Base-by-base conservation (phyloP, 2,329 filamentous ascomycete species). In the Bimuria novae-zelandiae region DNA sequence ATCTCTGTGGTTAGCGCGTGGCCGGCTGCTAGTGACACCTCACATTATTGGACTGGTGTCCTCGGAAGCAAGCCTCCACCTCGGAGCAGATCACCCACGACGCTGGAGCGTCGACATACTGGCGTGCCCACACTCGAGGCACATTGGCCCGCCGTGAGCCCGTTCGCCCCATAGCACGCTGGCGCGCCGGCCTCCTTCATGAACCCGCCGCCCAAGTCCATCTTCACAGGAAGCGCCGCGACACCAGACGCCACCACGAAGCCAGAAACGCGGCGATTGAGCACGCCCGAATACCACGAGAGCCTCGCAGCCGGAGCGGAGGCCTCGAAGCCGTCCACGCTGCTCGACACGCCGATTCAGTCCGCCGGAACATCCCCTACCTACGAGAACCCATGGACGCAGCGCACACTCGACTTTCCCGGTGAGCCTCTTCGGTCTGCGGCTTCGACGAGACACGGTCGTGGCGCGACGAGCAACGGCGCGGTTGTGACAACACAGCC, bases 161-260 rank as follows among this genome's bases (percentile, higher is more conserved):
- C 30, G 22, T 46, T 48, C 43, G 41, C 41, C 32, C 19, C 40
- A n/a, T 10, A 35, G 11, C 11, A n/a, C 12, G n/a, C n/a, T n/a
- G n/a, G n/a, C n/a, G n/a, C n/a, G n/a, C n/a, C n/a, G n/a, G 21
- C 37, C 53, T 25, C 41, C 55, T 61, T 53, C 54, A 71, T 71
- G 68, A 64, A 64, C 57, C 57, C 59, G 40, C 61, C 64, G 41
- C 59, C 63, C 46, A 62, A 53, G 29, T 75, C 72, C 35, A 74
- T 75, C 53, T 75, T 73, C 55, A 74, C 70, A 46, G 71, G 68
- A 68, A 63, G 41, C 53, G 55, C 48, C 42, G 42, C 59, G 32
- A 48, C 51, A 30, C 35, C 60, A 45, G 46, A 55, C 22, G 16
- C 50, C 10, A 17, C 50, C 10, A 12, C 45, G 33, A 45, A 54